A percentile compares a stretch with the other conserved stretches of the same genome.
These are phyloP conservation scores for Chenopodium formosanum DNA, from an alignment of 148 eudicot genomes.

Conservation along the genomic window DNA sequence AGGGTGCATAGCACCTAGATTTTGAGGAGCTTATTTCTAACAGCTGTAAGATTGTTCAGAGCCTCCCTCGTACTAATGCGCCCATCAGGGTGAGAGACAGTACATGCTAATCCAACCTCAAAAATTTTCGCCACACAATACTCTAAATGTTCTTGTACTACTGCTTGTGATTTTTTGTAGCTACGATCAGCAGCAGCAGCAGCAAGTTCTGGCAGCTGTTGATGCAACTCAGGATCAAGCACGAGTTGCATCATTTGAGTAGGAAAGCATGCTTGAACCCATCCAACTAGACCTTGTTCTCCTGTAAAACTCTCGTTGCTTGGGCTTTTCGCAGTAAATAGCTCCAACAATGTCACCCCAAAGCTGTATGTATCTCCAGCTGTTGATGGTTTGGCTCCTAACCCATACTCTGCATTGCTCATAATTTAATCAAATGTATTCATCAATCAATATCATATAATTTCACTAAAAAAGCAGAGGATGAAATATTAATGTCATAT, in stretches of 20 bases:
- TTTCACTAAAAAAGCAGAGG: no score
- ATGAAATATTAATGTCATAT: no score
- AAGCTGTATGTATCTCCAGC: constrained; percentile 57
- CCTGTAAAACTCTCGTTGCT: constrained; percentile 35
- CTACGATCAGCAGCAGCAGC: background rate
- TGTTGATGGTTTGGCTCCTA: constrained; percentile 45
- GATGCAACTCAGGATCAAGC: constrained; percentile 32
- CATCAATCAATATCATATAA: no score
- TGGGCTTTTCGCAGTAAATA: constrained; percentile 53
- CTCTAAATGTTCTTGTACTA: background rate
- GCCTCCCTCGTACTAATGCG: constrained; percentile 49
- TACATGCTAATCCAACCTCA: constrained; percentile 49
- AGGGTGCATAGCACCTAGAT: background rate
- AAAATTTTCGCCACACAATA: constrained; percentile 28
- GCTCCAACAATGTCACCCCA: constrained; percentile 51
- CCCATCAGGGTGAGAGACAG: constrained; percentile 36
- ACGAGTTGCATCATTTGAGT: constrained; percentile 24
- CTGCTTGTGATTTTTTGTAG: background rate
- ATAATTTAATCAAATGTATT: constrained; percentile 3
- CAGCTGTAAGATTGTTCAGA: constrained; percentile 38
- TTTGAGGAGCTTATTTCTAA: constrained; percentile 19
- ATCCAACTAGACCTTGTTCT: constrained; percentile 34
- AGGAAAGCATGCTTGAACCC: constrained; percentile 41
- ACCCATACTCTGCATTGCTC: constrained; percentile 45
- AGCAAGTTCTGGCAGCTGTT: background rate